Evolutionary conservation across 2,329 filamentous ascomycete species (phyloP), one percentile per base, ranked within the genome.

Genomic region (Gaeumannomyces tritici): DNA sequence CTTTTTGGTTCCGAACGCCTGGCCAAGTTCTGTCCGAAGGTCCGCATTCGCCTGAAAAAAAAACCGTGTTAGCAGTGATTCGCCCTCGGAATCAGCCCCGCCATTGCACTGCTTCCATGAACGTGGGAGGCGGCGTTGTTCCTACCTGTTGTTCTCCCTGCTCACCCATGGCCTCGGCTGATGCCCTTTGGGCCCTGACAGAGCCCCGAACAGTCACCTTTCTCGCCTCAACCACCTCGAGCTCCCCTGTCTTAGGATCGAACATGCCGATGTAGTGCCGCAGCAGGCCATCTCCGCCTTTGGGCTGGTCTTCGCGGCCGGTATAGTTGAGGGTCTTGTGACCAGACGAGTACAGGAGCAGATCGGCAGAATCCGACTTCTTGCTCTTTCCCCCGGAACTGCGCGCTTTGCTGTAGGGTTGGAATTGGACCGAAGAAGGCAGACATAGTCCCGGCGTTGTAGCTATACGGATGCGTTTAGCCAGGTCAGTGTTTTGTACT

Each of bases 1-100:
- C 75, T 93, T 93, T 78, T 90, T 92, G 29, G 90, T 93, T 72
- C 91, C 91, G 70, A 96, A 96, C 35, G 88, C 86, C 68, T 89
- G 82, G 55, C 89, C 89, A 15, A 96, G 84, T 2, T 87, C 84
- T 68, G 86, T 87, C 67, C 84, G 84, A 70, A 83, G 83, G 31
- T 88, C 83, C 68, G 82, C 76, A 69, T 82, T 82, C 57, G 77
- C 82, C 84, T 87, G 63, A 28, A n/a, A 51, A n/a, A n/a, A 42
- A 51, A n/a, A 3, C 2, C 11, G 42, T 21, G 21, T 51, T 11
- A 51, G 42, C 42, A 24, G 42, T 6, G 11, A 24, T 11, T 24
- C 42, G 42, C 9, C n/a, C 42, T 7, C 29, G 13, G 42, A 12
- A 51, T 6, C 11, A 21, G 18, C 11, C 33, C 12, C 28, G 21